Evolutionary conservation across 768 basidiomycete species (phyloP).

Genomic region (Termitomyces heimii): DNA sequence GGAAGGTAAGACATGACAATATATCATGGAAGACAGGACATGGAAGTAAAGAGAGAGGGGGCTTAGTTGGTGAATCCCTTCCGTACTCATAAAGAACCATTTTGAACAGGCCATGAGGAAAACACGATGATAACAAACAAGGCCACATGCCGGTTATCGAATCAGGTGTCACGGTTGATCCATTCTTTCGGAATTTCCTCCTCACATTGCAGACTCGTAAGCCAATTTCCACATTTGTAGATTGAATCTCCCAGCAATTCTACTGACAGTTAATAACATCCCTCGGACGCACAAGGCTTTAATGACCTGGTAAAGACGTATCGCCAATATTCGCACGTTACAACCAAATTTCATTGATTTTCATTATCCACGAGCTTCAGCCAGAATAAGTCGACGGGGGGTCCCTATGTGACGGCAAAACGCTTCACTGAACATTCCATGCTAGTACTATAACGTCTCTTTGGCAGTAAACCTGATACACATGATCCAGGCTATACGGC

Average conservation of each 20-base stretch:
- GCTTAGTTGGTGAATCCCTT: not conserved
- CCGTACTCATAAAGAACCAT: not conserved
- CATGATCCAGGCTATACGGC: not conserved
- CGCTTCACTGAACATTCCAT: not conserved
- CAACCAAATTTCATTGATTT: not conserved
- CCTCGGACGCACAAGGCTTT: not conserved
- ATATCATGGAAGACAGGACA: not conserved
- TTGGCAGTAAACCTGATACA: not conserved
- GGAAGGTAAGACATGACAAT: not conserved
- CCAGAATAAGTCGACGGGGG: not conserved
- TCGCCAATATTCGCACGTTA: not conserved
- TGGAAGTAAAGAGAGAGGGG: not conserved
- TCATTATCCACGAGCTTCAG: not conserved
- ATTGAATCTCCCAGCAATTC: not conserved
- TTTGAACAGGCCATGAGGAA: not conserved
- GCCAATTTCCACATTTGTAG: not conserved
- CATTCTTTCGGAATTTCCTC: not conserved
- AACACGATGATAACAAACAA: conserved; percentile 1
- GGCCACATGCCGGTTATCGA: not conserved
- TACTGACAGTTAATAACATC: not conserved
- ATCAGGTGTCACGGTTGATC: not conserved
- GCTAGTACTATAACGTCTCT: not conserved
- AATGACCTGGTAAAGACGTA: not conserved
- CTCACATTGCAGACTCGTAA: not conserved
- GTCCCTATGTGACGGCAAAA: not conserved